phyloP scores from a whole-genome alignment of 164 flowering plant genomes.

The Akebia trifoliata region DNA sequence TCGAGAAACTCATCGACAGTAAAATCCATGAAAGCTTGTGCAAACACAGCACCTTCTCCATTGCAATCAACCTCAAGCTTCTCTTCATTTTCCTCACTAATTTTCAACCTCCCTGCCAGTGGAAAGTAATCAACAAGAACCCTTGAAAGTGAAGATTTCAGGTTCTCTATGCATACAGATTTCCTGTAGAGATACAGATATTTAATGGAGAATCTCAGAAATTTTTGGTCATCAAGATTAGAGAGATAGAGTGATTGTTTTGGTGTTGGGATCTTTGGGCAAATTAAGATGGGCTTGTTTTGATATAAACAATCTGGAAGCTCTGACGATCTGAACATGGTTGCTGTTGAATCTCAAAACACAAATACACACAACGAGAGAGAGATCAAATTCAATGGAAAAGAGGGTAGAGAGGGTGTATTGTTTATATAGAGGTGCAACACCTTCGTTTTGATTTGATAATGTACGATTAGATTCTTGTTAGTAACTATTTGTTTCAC shows the following conservation, averaged over 20 bases:
- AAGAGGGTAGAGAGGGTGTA: slow-evolving; percentile 11
- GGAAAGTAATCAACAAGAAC: slow-evolving; percentile 83
- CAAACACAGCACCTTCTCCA: slow-evolving; percentile 81
- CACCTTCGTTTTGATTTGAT: slow-evolving; percentile 33
- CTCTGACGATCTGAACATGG: slow-evolving; percentile 42
- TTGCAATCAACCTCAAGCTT: slow-evolving; percentile 81
- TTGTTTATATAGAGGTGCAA: slow-evolving; percentile 15
- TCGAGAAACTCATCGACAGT: slow-evolving; percentile 54
- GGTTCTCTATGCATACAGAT: slow-evolving; percentile 24
- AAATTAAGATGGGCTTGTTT: slow-evolving; percentile 41
- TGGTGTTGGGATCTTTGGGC: slow-evolving; percentile 61
- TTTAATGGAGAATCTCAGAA: slow-evolving; percentile 79
- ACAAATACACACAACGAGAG: slow-evolving; percentile 10
- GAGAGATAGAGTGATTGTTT: slow-evolving; percentile 62
- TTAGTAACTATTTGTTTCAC: too few relatives aligned
- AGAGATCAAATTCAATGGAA: slow-evolving; percentile 16
- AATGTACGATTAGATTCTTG: slow-evolving; percentile 37
- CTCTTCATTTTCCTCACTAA: slow-evolving; percentile 29
- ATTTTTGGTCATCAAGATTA: slow-evolving; percentile 80
- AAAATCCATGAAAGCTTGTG: slow-evolving; percentile 69
- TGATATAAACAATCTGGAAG: slow-evolving; percentile 63
- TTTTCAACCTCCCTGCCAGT: slow-evolving; percentile 75
- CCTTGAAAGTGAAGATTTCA: slow-evolving; percentile 57
- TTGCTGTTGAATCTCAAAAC: background rate
- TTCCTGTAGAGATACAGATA: slow-evolving; percentile 61